Evolutionary conservation across 768 basidiomycete species (phyloP).

Genomic region (Leccinum aurantiacum): DNA sequence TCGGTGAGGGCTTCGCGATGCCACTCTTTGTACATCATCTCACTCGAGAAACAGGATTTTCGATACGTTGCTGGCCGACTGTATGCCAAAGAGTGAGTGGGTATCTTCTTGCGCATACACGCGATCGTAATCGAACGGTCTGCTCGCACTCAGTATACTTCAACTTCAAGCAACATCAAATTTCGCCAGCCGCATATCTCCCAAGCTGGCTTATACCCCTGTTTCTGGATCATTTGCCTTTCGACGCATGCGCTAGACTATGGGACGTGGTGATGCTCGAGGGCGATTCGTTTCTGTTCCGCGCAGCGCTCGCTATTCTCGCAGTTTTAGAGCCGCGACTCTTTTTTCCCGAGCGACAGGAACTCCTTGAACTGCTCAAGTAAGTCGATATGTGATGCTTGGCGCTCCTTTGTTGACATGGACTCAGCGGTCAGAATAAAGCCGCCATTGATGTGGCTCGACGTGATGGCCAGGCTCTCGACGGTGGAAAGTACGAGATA

Average conservation of each 20-base stretch:
- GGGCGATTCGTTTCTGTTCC: conserved; percentile 88
- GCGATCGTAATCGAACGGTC: not conserved
- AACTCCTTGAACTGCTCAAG: conserved; percentile 77
- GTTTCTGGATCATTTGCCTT: conserved; percentile 84
- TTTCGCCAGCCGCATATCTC: conserved; percentile 83
- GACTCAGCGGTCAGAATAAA: conserved; percentile 71
- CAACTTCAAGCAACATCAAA: conserved; percentile 92
- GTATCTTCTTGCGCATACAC: not conserved
- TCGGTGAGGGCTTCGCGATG: conserved; percentile 47
- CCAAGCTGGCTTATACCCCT: conserved; percentile 79
- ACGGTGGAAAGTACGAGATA: conserved; percentile 81
- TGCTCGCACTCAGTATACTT: conserved; percentile 65
- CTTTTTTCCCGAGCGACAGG: conserved; percentile 83
- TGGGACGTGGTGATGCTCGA: conserved; percentile 89
- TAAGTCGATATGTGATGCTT: conserved; percentile 34
- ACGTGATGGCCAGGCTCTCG: conserved; percentile 59
- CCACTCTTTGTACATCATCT: conserved; percentile 6
- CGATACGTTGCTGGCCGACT: conserved; percentile 87
- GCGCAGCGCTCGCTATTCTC: conserved; percentile 78
- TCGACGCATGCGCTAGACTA: conserved; percentile 84
- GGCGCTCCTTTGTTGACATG: conserved; percentile 13
- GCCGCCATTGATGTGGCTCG: conserved; percentile 81
- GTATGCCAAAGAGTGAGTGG: conserved; percentile 85
- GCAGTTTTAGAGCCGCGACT: conserved; percentile 81
- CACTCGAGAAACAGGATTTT: conserved; percentile 62